Evolutionary conservation across 106 monocot genomes (phyloP), one percentile per base, ranked within the genome.

Genomic region (Platanthera zijinensis): DNA sequence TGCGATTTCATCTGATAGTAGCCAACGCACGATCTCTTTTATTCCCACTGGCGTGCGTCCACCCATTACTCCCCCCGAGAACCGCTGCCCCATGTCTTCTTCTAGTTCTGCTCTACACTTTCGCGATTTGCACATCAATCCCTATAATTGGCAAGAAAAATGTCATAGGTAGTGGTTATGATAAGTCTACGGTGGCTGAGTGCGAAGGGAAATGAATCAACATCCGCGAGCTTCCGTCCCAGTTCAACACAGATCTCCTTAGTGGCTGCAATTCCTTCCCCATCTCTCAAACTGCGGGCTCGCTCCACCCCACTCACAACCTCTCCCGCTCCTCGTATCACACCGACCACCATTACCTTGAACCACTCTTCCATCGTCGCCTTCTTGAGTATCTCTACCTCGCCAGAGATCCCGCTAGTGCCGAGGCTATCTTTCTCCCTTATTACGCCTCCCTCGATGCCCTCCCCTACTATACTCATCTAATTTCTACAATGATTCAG

Each of bases 361-460:
- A 99, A 66, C 86, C 73, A 75, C 71, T 92, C 85, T 94, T 99
- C 92, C 90, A 92, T 84, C 84, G 82, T 72, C 86, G 94, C 77
- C 78, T 94, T 51, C 83, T 88, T 22, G 91, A 94, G 66, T 85
- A 90, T 74, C 90, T 86, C 45, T 94, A 94, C 68, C 84, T 99
- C 61, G 76, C 83, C 82, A 19, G 59, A 72, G 63, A 82, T 30
- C 87, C 94, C 5, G 39, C 70, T 72, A 6, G n/a, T 74, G 89
- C 97, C 76, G 84, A 86, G 61, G 97, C 89, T 66, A 22, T 97
- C 80, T 97, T 88, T 86, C 74, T 97, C 61, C 94, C 97, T 32
- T 91, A 84, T 74, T 91, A 88, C 74, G 57, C 86, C 30, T 74
- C 80, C 45, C 82, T 91, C 67, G 85, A 79, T 52, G 75, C 91